These are phyloP conservation scores for Viola odorata DNA, from an alignment of 345 rosid genomes.

Conservation along the genomic window DNA sequence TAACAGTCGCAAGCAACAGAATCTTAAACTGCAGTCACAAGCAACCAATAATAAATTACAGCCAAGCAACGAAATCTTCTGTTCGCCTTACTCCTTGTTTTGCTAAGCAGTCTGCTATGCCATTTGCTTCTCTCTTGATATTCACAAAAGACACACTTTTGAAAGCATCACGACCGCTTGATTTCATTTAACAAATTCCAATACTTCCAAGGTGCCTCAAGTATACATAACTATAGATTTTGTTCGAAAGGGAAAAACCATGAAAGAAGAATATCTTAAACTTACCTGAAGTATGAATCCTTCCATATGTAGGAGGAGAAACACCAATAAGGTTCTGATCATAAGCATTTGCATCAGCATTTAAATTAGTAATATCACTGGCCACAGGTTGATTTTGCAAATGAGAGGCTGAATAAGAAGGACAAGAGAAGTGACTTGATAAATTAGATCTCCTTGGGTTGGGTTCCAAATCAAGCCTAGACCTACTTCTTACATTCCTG, in stretches of 20 bases:
- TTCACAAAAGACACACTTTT: too few relatives aligned
- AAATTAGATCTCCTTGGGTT: neutral
- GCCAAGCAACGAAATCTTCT: too few relatives aligned
- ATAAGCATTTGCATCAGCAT: constrained; percentile 9
- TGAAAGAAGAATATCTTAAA: constrained; percentile 6
- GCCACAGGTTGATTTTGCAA: neutral
- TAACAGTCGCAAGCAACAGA: too few relatives aligned
- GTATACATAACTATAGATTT: neutral
- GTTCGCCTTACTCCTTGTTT: too few relatives aligned
- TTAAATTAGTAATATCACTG: neutral
- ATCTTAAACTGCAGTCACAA: too few relatives aligned
- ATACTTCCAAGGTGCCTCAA: too few relatives aligned
- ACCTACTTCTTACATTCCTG: constrained; percentile 19
- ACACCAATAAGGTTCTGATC: constrained; percentile 10
- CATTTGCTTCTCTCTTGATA: too few relatives aligned
- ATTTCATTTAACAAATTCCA: too few relatives aligned
- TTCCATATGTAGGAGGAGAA: constrained; percentile 14
- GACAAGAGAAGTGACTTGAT: neutral
- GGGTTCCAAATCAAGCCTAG: constrained; percentile 14
- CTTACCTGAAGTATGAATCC: constrained; percentile 22
- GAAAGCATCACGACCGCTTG: too few relatives aligned
- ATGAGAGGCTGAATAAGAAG: neutral
- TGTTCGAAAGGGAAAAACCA: neutral
- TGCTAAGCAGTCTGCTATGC: too few relatives aligned
- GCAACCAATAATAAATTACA: too few relatives aligned